These are phyloP conservation scores for Suillus subluteus DNA, from an alignment of 768 basidiomycete genomes.

Conservation along the genomic window DNA sequence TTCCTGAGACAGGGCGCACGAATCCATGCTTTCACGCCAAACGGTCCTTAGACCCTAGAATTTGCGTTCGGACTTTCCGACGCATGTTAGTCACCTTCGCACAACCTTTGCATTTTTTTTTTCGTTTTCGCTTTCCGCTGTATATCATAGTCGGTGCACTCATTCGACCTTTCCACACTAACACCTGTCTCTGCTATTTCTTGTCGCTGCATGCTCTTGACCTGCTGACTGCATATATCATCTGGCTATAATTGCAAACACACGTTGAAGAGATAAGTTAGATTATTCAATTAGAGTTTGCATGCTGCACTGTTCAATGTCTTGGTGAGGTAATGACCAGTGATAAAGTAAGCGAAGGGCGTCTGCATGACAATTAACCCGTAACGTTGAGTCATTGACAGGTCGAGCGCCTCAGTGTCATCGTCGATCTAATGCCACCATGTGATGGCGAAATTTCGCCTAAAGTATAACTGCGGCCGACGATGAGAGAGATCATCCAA, in stretches of 20 bases:
- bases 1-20: slow-evolving; percentile 61
- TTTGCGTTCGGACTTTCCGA: slow-evolving; percentile 17
- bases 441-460: background rate
- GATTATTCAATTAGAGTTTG: slow-evolving; percentile 10
- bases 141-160: slow-evolving; percentile 23
- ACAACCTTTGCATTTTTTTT: slow-evolving; percentile 8
- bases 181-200: slow-evolving; percentile 22
- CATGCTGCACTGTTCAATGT: background rate
- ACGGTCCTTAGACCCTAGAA: slow-evolving; percentile 36
- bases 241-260: slow-evolving; percentile 25
- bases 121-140: slow-evolving; percentile 16
- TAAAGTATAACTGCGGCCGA: slow-evolving; percentile 8
- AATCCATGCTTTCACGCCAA: slow-evolving; percentile 55
- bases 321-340: slow-evolving; percentile 2
- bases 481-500: background rate
- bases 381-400: background rate
- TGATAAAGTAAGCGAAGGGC: background rate
- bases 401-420: background rate
- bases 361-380: slow-evolving; percentile 12
- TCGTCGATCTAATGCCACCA: slow-evolving; percentile 9
- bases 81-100: slow-evolving; percentile 9
- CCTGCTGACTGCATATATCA: slow-evolving; percentile 21
- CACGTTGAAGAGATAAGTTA: slow-evolving; percentile 8
- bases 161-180: slow-evolving; percentile 33
- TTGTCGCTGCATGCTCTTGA: slow-evolving; percentile 15